These are phyloP conservation scores for Stagonosporopsis cucurbitacearum DNA, from an alignment of 2,329 filamentous ascomycete genomes.

Conservation along the genomic window DNA sequence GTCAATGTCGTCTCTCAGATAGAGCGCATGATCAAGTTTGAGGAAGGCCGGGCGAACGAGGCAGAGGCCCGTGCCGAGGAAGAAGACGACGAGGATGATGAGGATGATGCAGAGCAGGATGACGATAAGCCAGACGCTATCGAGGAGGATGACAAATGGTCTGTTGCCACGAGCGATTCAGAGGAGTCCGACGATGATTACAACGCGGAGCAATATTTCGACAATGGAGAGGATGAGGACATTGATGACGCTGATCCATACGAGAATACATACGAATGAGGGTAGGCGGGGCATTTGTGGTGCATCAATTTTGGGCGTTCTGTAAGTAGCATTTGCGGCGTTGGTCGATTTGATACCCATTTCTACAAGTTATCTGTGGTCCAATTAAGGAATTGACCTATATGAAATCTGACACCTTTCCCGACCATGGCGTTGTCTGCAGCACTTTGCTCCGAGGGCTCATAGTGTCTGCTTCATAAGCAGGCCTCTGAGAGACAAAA, in stretches of 20 bases:
- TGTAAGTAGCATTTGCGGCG: conserved; percentile 19
- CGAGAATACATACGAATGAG: conserved; percentile 45
- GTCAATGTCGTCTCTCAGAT: conserved; percentile 41
- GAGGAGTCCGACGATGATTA: conserved; percentile 72
- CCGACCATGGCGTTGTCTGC: not conserved
- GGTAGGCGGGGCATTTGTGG: not conserved
- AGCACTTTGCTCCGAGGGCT: not conserved
- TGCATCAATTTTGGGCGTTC: conserved; percentile 7
- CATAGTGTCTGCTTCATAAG: not conserved
- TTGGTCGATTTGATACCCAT: conserved; percentile 28
- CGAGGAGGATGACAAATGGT: conserved; percentile 63
- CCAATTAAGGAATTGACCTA: not conserved
- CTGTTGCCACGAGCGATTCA: conserved; percentile 63
- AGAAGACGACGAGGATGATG: conserved; percentile 53
- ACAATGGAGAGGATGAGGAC: conserved; percentile 59
- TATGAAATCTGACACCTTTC: not conserved
- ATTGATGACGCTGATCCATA: conserved; percentile 47
- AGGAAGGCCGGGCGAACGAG: conserved; percentile 53
- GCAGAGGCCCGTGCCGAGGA: conserved; percentile 55
- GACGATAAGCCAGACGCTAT: conserved; percentile 60
- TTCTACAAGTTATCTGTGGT: conserved; percentile 8
- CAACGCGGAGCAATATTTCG: conserved; percentile 65
- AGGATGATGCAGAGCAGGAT: conserved; percentile 55
- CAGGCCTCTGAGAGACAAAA: no score
- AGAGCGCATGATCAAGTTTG: conserved; percentile 52